phyloP scores from a whole-genome alignment of 176 grass and related monocot genomes.

The Sorghum bicolor region DNA sequence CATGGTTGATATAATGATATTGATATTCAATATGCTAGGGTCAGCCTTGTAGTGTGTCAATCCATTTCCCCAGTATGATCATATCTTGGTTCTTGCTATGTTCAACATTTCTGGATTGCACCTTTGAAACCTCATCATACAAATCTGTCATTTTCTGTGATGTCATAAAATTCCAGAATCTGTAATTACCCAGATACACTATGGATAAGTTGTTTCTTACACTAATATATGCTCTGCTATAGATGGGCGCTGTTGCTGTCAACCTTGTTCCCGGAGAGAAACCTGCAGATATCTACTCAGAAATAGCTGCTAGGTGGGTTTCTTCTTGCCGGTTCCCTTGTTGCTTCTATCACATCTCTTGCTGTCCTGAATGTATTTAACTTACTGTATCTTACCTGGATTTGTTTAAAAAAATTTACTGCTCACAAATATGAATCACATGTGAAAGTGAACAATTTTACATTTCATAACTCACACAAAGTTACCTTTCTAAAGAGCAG shows the following conservation, averaged over 20 bases:
- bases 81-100: background rate
- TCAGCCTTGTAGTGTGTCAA: background rate
- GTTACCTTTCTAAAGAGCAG: conserved; percentile 2
- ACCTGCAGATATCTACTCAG: conserved; percentile 95
- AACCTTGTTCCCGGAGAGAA: conserved; percentile 89
- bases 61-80: background rate
- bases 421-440: background rate
- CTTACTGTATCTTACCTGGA: background rate
- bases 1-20: background rate
- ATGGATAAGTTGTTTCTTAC: background rate
- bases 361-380: conserved; percentile 11
- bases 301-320: conserved; percentile 78
- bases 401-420: background rate
- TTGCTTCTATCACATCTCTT: background rate
- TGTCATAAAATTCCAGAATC: conserved; percentile 6
- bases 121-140: background rate
- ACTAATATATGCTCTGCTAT: conserved; percentile 24
- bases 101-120: background rate
- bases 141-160: background rate
- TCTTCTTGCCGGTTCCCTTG: background rate
- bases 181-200: conserved; percentile 14
- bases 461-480: background rate
- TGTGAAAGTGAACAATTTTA: background rate
- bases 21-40: background rate
- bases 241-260: conserved; percentile 87